Conservation (phyloP, 228 moss, liverwort and hornwort genomes). For the Sphagnum magellanicum region DNA sequence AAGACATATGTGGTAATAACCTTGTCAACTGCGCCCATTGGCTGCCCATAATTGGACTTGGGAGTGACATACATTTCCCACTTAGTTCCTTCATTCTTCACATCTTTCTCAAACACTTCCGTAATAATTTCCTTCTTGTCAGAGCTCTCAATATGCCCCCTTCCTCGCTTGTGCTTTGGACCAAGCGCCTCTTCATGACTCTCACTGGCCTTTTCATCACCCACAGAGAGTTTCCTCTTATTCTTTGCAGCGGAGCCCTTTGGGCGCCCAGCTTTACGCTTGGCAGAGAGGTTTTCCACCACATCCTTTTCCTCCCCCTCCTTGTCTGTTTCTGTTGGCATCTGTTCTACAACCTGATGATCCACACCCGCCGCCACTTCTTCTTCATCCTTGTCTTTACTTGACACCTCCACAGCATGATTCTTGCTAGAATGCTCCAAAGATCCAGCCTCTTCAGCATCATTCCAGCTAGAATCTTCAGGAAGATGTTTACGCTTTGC, state of each 20-base stretch:
- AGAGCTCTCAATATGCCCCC: slow-evolving; percentile 9
- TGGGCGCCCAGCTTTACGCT: slow-evolving; percentile 74
- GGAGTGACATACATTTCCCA: not conserved
- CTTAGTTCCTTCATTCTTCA: slow-evolving; percentile 10
- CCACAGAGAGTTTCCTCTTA: slow-evolving; percentile 26
- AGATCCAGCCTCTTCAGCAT: no score
- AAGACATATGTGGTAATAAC: not conserved
- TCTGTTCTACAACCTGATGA: no score
- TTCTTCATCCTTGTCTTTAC: no score
- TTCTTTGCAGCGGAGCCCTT: slow-evolving; percentile 39
- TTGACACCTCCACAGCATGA: no score
- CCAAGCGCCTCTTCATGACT: slow-evolving; percentile 37
- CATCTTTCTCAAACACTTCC: slow-evolving; percentile 16
- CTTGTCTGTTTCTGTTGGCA: no score
- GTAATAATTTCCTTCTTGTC: not conserved
- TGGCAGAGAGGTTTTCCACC: slow-evolving; percentile 47
- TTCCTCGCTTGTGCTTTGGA: slow-evolving; percentile 35
- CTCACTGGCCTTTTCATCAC: slow-evolving; percentile 40
- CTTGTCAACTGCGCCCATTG: slow-evolving; percentile 2
- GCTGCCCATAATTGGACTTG: no score
- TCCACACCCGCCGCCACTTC: no score
- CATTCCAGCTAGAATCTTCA: no score
- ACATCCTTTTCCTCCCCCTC: slow-evolving; percentile 17
- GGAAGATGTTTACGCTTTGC: not conserved
- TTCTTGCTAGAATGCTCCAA: no score